Evolutionary conservation across 2,329 filamentous ascomycete genomes (phyloP), one percentile per base, ranked within the genome.

Genomic region (Mycosphaerella sp.): DNA sequence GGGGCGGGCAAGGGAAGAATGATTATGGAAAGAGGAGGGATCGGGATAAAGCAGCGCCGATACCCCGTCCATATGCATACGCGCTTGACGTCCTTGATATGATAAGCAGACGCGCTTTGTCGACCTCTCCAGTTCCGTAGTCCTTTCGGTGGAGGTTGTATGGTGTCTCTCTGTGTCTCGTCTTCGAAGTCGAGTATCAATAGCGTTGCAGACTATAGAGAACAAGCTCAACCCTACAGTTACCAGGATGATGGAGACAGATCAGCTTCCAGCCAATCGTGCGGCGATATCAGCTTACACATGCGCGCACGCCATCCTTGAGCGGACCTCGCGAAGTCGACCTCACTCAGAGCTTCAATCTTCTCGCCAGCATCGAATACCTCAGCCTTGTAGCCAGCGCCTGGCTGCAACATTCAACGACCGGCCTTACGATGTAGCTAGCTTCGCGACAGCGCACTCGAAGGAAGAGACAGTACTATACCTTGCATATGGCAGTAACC

Each of bases 401-500:
- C 59, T 64, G 13, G 49, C 30, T 3, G 49, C 53, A 4, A 59
- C 61, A 3, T 40, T 41, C 21, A 45, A 52, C 35, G 62, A 62
- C 17, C 41, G 39, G 27, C 52, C 60, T 6, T 58, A 50, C 41
- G 58, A 60, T 37, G 44, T 59, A n/a, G 41, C 55, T 9, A 45
- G 52, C n/a, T 59, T 62, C 36, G 48, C 60, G 6, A 41, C 55
- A 36, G 52, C 56, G 16, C 17, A 21, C 5, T 36, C 39, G 28
- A 52, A 50, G 37, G 40, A 47, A 12, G 52, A 61, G 41, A 70
- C 66, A 6, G 59, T 68, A 6, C 55, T 70, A 6, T 70, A 70
- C 52, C 65, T 70, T 14, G 91, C 90, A 9, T 97, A 96, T 67
- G 93, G 91, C 59, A 95, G 89, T 46, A 97, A 97, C 68, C 79